Conservation (phyloP, 108 stramenopile species). For the Mayamaea pseudoterrestris region DNA sequence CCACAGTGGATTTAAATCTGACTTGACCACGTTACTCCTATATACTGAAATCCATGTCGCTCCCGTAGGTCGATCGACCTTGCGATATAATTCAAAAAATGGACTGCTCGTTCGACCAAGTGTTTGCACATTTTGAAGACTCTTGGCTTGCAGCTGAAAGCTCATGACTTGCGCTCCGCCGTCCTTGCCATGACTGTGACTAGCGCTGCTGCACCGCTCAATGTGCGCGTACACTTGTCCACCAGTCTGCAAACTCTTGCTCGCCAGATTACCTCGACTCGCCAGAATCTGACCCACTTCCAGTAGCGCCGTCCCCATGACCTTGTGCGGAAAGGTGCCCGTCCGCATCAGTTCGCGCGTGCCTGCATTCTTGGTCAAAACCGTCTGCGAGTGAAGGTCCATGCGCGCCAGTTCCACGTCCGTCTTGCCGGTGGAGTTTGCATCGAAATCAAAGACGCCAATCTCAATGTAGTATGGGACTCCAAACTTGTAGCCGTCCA, state of each 20-base stretch:
- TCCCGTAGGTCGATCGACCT: slow-evolving; percentile 50
- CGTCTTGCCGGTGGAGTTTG: slow-evolving; percentile 21
- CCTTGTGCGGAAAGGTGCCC: slow-evolving; percentile 29
- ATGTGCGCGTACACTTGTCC: slow-evolving; percentile 55
- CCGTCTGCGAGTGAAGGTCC: slow-evolving; percentile 18
- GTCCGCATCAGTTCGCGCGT: slow-evolving; percentile 13
- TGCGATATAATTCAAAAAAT: slow-evolving; percentile 61
- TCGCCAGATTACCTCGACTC: slow-evolving; percentile 43
- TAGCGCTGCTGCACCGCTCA: slow-evolving; percentile 28
- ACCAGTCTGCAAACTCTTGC: slow-evolving; percentile 57
- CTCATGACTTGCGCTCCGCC: slow-evolving; percentile 6
- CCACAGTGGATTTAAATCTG: slow-evolving; percentile 63
- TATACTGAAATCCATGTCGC: slow-evolving; percentile 54
- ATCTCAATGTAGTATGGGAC: slow-evolving; percentile 44
- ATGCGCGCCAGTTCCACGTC: slow-evolving; percentile 26
- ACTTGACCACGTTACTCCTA: slow-evolving; percentile 44
- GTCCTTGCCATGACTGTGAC: slow-evolving; percentile 12
- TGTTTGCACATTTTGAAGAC: slow-evolving; percentile 49
- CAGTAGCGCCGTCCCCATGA: slow-evolving; percentile 67
- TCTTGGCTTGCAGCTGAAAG: slow-evolving; percentile 38
- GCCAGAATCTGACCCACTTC: slow-evolving; percentile 69
- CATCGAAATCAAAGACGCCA: slow-evolving; percentile 48
- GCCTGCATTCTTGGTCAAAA: slow-evolving; percentile 21
- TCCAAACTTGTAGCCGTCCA: slow-evolving; percentile 47
- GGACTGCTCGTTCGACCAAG: slow-evolving; percentile 57